Conservation (phyloP, 768 basidiomycete genomes). For the Nidularia sp. region DNA sequence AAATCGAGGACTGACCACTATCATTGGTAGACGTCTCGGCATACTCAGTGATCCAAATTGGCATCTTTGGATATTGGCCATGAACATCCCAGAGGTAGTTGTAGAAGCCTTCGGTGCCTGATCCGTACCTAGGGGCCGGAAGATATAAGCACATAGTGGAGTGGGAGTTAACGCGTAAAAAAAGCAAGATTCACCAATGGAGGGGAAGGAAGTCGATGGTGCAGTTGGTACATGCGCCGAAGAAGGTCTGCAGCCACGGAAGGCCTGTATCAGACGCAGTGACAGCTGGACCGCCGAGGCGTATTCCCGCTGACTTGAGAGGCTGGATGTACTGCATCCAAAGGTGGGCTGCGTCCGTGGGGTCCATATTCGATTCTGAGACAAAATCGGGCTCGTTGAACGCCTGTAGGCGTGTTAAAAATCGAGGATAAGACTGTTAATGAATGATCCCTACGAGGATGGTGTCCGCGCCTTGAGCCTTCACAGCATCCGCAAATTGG, state of each 20-base stretch:
- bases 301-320: conserved; percentile 41
- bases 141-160: conserved; percentile 13
- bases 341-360: conserved; percentile 40
- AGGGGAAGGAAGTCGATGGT: conserved; percentile 46
- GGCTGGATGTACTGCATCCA: conserved; percentile 61
- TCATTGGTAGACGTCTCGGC: conserved; percentile 48
- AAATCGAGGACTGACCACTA: conserved; percentile 20
- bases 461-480: conserved; percentile 40
- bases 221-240: conserved; percentile 46
- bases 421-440: background rate
- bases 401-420: conserved; percentile 19
- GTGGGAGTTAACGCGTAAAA: conserved; percentile 18
- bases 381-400: conserved; percentile 54
- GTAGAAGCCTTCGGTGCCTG: conserved; percentile 49
- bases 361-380: conserved; percentile 40
- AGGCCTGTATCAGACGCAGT: conserved; percentile 47
- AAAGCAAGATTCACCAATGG: conserved; percentile 32
- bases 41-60: conserved; percentile 66
- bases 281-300: conserved; percentile 56
- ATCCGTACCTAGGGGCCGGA: conserved; percentile 45
- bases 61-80: conserved; percentile 39
- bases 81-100: conserved; percentile 53
- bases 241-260: conserved; percentile 52
- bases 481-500: conserved; percentile 30
- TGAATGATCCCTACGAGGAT: conserved; percentile 35